Evolutionary conservation across 495 filamentous ascomycete species (phyloP).

Genomic region (Hypoxylon fuscum): DNA sequence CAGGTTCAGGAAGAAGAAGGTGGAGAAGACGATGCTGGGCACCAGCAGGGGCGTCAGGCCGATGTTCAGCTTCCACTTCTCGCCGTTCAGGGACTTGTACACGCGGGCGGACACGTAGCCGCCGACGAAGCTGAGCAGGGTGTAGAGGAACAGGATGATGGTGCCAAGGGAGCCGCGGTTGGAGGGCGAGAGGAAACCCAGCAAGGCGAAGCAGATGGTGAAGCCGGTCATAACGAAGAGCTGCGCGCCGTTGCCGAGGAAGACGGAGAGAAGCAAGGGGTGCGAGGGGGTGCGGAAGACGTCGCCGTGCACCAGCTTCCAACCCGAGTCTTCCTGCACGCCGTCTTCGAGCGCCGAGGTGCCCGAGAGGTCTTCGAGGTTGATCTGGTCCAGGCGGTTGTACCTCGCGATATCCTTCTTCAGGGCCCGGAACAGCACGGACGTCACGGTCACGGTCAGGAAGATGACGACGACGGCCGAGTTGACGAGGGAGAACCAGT

Average conservation of each 20-base stretch:
- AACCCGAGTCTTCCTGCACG: conserved; percentile 96
- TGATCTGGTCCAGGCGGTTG: conserved; percentile 88
- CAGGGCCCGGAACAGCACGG: conserved; percentile 84
- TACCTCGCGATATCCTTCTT: conserved; percentile 95
- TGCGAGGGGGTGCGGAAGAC: conserved; percentile 90
- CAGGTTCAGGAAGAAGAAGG: conserved; percentile 93
- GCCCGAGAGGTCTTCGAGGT: conserved; percentile 82
- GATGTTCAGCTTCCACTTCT: conserved; percentile 94
- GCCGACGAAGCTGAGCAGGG: conserved; percentile 89
- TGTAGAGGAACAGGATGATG: conserved; percentile 91
- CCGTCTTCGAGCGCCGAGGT: conserved; percentile 85
- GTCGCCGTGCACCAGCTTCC: conserved; percentile 98
- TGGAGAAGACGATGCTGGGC: conserved; percentile 84
- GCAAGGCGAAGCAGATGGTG: conserved; percentile 90
- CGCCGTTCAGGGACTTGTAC: conserved; percentile 92
- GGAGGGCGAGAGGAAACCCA: conserved; percentile 93
- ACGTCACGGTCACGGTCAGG: conserved; percentile 87
- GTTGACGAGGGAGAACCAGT: conserved; percentile 97
- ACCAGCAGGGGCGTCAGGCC: conserved; percentile 84
- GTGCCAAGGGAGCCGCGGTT: conserved; percentile 93
- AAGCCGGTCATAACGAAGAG: conserved; percentile 97
- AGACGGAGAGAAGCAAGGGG: conserved; percentile 82
- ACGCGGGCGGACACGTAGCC: conserved; percentile 88
- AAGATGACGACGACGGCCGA: conserved; percentile 93
- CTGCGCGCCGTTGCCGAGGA: conserved; percentile 94